Evolutionary conservation across 805 yeast species (phyloP), one percentile per base, ranked within the genome.

Genomic region (Vanderwaltozyma polyspora): DNA sequence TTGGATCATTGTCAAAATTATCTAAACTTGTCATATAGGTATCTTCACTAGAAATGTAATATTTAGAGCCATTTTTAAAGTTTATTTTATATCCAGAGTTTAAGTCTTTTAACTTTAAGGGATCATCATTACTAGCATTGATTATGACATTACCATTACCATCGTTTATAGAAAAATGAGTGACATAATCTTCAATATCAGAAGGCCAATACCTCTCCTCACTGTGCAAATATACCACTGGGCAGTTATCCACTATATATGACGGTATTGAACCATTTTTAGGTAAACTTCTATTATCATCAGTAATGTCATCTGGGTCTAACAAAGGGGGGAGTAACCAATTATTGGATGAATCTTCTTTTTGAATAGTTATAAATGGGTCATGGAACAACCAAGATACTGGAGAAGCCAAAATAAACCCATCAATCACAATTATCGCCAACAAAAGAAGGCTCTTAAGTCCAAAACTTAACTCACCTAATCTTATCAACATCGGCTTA

Each of bases 151-250:
- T 27, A 0, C 79, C 80, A 46, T 73, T 67, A 7, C 45, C 52
- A 44, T 67, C 70, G 15, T 67, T 67, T 15, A 79, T 67, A 42
- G 69, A 70, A 59, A 84, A 81, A 51, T 83, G 72, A 6, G 61
- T 59, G 6, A 83, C 86, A 52, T 59, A 89, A 15, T 79, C 72
- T 19, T 64, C 68, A 26, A 86, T 68, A 49, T 85, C 93, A 46
- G 84, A 84, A 0, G 98, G 98, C 44, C 80, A 63, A 51, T 87
- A 89, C 35, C 65, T 59, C 48, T 89, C 98, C 51, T 89, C 98
- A 1, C 93, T 76, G 60, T 89, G 87, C 9, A 89, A 63, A 51
- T 84, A 83, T 3, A 89, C 87, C 34, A 77, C 60, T 0, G 98
- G 97, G 4, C 81, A 73, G 50, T 68, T 67, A 29, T 79, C 77